Evolutionary conservation across 768 basidiomycete species (phyloP).

Genomic region (Psilocybe subaeruginosa): DNA sequence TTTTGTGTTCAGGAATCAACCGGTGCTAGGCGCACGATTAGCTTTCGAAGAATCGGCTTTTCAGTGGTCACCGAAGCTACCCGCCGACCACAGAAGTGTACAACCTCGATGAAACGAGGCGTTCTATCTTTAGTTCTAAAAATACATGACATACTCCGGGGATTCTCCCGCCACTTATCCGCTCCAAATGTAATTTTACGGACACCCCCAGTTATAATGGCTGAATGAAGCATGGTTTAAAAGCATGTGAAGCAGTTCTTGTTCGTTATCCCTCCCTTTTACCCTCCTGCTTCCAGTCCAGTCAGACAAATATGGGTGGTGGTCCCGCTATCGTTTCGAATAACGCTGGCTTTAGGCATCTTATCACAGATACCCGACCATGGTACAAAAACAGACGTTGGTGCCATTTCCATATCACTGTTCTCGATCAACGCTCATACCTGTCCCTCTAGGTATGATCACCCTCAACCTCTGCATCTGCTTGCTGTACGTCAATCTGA

Average conservation of each 20-base stretch:
- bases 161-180: constrained; percentile 16
- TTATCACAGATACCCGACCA: constrained; percentile 49
- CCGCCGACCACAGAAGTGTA: neutral
- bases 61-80: neutral
- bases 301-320: constrained; percentile 41
- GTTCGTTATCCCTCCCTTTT: constrained; percentile 1
- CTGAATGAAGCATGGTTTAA: constrained; percentile 4
- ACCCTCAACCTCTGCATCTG: constrained; percentile 58
- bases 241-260: constrained; percentile 4
- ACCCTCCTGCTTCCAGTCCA: neutral
- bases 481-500: constrained; percentile 43
- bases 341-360: constrained; percentile 40
- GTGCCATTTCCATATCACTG: constrained; percentile 6
- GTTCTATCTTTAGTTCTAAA: neutral
- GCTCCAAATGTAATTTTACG: constrained; percentile 10
- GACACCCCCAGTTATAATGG: neutral
- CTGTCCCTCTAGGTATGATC: constrained; percentile 41
- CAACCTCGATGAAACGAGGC: neutral
- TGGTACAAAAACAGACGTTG: constrained; percentile 65
- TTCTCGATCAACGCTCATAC: neutral
- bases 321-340: constrained; percentile 39
- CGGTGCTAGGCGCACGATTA: no score
- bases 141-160: constrained; percentile 8
- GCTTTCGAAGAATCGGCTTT: neutral
- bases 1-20: no score